A percentile compares a stretch with the other conserved stretches of the same genome.
Evolutionary conservation across 1,284 basidiomycete genomes (phyloP).

Genomic region (Malassezia nana): DNA sequence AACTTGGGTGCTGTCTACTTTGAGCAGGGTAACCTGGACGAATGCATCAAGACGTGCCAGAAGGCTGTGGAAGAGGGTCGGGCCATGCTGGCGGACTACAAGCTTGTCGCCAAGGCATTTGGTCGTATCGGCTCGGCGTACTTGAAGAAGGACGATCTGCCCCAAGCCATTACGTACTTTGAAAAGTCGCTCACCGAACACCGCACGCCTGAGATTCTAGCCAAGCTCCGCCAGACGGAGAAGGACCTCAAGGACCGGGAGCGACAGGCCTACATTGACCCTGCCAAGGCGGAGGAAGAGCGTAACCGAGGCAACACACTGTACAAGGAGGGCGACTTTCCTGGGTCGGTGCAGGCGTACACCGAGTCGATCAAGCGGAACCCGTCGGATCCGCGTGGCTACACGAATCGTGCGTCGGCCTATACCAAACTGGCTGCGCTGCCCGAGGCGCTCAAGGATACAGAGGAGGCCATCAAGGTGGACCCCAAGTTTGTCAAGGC

Average conservation of each 20-base stretch:
- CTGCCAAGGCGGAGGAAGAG: conserved; percentile 69
- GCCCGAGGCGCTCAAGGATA: conserved; percentile 92
- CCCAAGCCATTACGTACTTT: conserved; percentile 55
- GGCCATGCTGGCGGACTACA: conserved; percentile 55
- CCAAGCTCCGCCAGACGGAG: conserved; percentile 68
- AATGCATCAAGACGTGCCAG: conserved; percentile 80
- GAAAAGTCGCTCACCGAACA: conserved; percentile 76
- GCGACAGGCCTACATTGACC: conserved; percentile 76
- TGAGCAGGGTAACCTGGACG: conserved; percentile 81
- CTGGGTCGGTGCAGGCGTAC: conserved; percentile 82
- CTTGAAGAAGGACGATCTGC: conserved; percentile 67
- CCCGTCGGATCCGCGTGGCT: conserved; percentile 77
- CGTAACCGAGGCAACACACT: conserved; percentile 82
- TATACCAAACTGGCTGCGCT: conserved; percentile 90
- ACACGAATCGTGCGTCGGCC: conserved; percentile 93
- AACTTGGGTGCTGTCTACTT: conserved; percentile 69
- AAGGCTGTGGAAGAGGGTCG: conserved; percentile 92
- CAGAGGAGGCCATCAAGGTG: conserved; percentile 80
- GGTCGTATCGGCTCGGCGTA: conserved; percentile 82
- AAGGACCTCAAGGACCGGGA: conserved; percentile 67
- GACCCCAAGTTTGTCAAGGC: conserved; percentile 71
- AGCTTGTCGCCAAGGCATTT: conserved; percentile 61
- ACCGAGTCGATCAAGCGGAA: conserved; percentile 93
- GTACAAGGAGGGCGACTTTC: conserved; percentile 64
- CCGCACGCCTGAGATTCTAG: conserved; percentile 82